phyloP scores from a whole-genome alignment of 2,329 filamentous ascomycete species.

The Colletotrichum simmondsii region DNA sequence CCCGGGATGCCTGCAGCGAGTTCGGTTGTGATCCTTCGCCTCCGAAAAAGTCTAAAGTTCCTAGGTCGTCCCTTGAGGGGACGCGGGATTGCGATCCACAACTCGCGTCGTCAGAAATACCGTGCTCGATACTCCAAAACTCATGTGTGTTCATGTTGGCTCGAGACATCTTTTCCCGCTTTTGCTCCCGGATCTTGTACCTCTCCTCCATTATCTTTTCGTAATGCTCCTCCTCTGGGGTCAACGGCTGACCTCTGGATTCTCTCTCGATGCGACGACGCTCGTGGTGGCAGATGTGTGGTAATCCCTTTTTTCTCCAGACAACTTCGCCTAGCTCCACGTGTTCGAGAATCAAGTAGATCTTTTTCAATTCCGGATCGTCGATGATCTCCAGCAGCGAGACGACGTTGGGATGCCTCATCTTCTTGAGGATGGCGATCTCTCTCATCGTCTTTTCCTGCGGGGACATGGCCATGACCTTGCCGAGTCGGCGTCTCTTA shows the following conservation, averaged over 20 bases:
- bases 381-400: slow-evolving; percentile 97
- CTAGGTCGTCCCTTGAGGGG: slow-evolving; percentile 53
- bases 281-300: slow-evolving; percentile 85
- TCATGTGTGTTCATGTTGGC: slow-evolving; percentile 66
- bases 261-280: slow-evolving; percentile 82
- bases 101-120: slow-evolving; percentile 65
- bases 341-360: slow-evolving; percentile 97
- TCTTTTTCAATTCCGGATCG: slow-evolving; percentile 94
- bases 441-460: slow-evolving; percentile 91
- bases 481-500: slow-evolving; percentile 91
- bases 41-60: slow-evolving; percentile 41
- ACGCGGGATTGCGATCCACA: slow-evolving; percentile 55
- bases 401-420: slow-evolving; percentile 96
- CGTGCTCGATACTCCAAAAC: slow-evolving; percentile 88
- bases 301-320: slow-evolving; percentile 90
- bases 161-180: slow-evolving; percentile 64
- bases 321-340: slow-evolving; percentile 94
- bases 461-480: slow-evolving; percentile 73
- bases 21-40: slow-evolving; percentile 49
- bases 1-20: slow-evolving; percentile 51
- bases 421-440: slow-evolving; percentile 98
- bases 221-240: slow-evolving; percentile 70
- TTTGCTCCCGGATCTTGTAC: slow-evolving; percentile 66
- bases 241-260: slow-evolving; percentile 68
- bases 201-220: slow-evolving; percentile 69